phyloP scores from a whole-genome alignment of 129 eudicot species.

The Smallanthus sonchifolius region DNA sequence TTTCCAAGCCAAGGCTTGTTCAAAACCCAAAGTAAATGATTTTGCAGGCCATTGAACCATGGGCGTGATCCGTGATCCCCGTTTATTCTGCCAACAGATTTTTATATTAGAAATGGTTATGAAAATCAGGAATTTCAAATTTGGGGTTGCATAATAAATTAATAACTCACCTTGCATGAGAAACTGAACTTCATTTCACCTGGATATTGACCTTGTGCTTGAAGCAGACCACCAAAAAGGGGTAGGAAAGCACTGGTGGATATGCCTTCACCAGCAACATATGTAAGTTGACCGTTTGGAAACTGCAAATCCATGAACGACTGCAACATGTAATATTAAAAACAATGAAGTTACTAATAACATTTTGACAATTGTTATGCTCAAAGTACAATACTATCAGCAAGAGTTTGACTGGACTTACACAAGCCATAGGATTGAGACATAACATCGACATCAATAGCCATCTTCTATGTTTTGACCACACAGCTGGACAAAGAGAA shows the following conservation, averaged over 20 bases:
- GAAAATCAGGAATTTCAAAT: not conserved
- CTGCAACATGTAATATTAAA: conserved; percentile 2
- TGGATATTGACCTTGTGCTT: conserved; percentile 98
- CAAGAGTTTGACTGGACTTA: conserved; percentile 34
- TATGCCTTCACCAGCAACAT: conserved; percentile 88
- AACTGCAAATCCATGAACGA: conserved; percentile 99
- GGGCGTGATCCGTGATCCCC: conserved; percentile 89
- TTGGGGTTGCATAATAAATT: not conserved
- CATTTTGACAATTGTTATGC: not conserved
- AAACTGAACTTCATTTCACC: conserved; percentile 94
- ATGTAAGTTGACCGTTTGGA: conserved; percentile 89
- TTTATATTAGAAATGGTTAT: not conserved
- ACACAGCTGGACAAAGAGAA: conserved; percentile 92
- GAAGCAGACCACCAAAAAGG: conserved; percentile 85
- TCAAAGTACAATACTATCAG: not conserved
- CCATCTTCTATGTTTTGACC: conserved; percentile 99
- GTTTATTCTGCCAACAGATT: conserved; percentile 55
- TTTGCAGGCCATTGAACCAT: conserved; percentile 83
- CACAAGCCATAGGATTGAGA: conserved; percentile 92
- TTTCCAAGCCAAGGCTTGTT: conserved; percentile 93
- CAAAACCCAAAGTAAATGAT: conserved; percentile 70
- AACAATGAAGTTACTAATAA: not conserved
- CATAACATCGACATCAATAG: conserved; percentile 96
- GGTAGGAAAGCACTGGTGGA: conserved; percentile 88
- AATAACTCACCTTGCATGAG: conserved; percentile 63